Evolutionary conservation across 257 asterid genomes (phyloP), one percentile per base, ranked within the genome.

Genomic region (Plantago major): DNA sequence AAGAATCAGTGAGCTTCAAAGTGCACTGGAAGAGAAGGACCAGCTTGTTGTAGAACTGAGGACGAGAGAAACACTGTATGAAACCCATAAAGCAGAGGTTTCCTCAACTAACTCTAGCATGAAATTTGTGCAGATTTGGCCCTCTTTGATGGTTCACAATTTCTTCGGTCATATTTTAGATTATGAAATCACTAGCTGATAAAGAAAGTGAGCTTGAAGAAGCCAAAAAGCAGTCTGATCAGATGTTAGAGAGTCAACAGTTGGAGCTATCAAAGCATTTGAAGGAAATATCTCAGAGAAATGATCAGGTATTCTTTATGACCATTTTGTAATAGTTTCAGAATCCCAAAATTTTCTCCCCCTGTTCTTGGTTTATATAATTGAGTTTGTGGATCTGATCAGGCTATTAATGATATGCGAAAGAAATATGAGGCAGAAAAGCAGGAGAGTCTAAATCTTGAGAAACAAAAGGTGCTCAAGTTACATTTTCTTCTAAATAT

Each of bases 201-300:
- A 80, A 93, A 58, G 96, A 85, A 70, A 80, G 78, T 68, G 85
- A 83, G 71, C 97, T 89, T 67, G 71, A 76, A 63, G 94, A 89
- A 69, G 93, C 96, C 67, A 87, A 83, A 81, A 89, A 82, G 85
- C 82, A 85, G 66, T 71, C 80, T 65, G 84, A 93, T 67, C 97
- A 78, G 72, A 89, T 87, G 97, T 75, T 89, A 73, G 96, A 93
- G 75, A 85, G 79, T 80, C 89, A 87, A 73, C 96, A 93, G 16
- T 66, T 79, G 44, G 99, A 93, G 71, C 79, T 93, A 65, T 93
- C 96, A n/a, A 89, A 82, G 74, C 92, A 89, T 77, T 74, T 93
- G 82, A 93, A 93, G 76, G 99, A 93, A 77, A 85, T 93, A 74
- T 93, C 99, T 64, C 96, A 78, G 76, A 85, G 80, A 72, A 93